A percentile compares a stretch with the other conserved stretches of the same genome.
Evolutionary conservation across 2,329 filamentous ascomycete species (phyloP).

Genomic region (Colletotrichum orchidophilum): DNA sequence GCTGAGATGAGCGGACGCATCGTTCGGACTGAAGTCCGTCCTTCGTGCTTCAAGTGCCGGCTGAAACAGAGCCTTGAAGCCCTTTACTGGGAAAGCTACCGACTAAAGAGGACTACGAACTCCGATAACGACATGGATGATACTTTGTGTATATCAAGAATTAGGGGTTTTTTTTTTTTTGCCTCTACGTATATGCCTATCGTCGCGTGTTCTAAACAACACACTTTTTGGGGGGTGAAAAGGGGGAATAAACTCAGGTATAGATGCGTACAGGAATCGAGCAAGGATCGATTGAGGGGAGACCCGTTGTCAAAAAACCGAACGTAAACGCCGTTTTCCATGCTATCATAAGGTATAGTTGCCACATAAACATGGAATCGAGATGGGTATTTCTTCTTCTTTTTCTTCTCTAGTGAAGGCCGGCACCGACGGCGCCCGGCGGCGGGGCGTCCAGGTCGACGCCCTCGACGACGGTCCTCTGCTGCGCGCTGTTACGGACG

Average conservation of each 20-base stretch:
- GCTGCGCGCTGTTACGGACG: conserved; percentile 69
- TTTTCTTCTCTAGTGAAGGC: conserved; percentile 15
- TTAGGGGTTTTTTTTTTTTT: not conserved
- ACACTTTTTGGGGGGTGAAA: not conserved
- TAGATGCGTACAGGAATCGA: conserved; percentile 5
- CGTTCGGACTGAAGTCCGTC: not conserved
- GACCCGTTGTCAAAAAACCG: conserved; percentile 9
- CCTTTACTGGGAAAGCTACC: too few relatives aligned
- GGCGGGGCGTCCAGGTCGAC: conserved; percentile 66
- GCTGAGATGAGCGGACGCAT: not conserved
- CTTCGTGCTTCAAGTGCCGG: too few relatives aligned
- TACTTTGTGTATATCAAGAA: not conserved
- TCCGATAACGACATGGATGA: not conserved
- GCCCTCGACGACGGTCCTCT: conserved; percentile 59
- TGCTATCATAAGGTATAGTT: conserved; percentile 31
- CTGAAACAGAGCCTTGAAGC: too few relatives aligned
- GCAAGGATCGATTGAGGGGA: conserved; percentile 17
- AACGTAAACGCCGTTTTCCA: conserved; percentile 30
- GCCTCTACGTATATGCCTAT: conserved; percentile 8
- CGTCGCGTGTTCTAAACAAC: not conserved
- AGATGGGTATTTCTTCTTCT: not conserved
- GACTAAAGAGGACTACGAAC: too few relatives aligned
- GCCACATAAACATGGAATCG: conserved; percentile 27
- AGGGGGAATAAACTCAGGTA: conserved; percentile 27
- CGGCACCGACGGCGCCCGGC: conserved; percentile 39